These are phyloP conservation scores for Rhodosporidiobolus sp. DNA, from an alignment of 768 basidiomycete genomes.

Conservation along the genomic window DNA sequence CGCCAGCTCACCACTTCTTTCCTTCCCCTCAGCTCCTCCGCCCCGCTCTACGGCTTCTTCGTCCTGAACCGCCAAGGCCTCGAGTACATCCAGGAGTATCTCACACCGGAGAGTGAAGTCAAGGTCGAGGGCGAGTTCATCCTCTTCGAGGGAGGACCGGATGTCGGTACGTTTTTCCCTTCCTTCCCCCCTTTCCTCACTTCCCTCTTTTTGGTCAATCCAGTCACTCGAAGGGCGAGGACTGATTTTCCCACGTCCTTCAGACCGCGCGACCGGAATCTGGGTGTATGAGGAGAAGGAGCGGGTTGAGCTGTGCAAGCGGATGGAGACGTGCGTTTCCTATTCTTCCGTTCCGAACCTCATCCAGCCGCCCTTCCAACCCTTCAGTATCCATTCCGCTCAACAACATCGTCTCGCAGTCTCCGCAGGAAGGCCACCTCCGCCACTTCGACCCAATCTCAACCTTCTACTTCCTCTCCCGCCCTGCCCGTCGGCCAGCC, in stretches of 20 bases:
- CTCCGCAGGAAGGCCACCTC: conserved; percentile 18
- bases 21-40: conserved; percentile 14
- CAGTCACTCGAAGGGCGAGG: not conserved
- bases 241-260: too few relatives aligned
- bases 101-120: conserved; percentile 38
- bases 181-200: not conserved
- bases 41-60: conserved; percentile 43
- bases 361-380: too few relatives aligned
- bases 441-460: not conserved
- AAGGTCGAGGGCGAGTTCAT: conserved; percentile 39
- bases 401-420: not conserved
- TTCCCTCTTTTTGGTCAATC: not conserved
- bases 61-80: conserved; percentile 42
- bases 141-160: conserved; percentile 28
- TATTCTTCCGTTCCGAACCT: not conserved
- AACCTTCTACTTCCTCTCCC: not conserved
- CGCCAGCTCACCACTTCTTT: not conserved
- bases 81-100: conserved; percentile 41
- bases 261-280: conserved; percentile 42
- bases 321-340: conserved; percentile 38
- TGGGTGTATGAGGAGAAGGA: conserved; percentile 44
- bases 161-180: conserved; percentile 13
- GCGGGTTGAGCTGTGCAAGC: conserved; percentile 29
- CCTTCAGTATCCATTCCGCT: too few relatives aligned
- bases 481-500: conserved; percentile 23